Conservation (phyloP, 441 rosid species). For the Erodium moschatum region DNA sequence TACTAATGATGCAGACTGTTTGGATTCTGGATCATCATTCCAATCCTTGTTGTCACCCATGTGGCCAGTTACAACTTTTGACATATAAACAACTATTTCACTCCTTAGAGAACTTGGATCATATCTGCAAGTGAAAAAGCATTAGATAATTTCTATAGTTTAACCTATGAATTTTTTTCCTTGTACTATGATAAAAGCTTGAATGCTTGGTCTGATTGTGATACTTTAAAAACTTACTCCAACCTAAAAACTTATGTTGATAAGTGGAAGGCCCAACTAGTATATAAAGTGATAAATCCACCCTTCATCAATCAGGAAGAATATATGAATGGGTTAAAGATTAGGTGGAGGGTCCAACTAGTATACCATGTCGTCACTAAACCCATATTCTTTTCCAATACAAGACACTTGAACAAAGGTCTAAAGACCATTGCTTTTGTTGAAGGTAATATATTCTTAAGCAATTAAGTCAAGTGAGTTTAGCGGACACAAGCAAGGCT, state of each 20-base stretch:
- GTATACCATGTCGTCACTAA: not conserved
- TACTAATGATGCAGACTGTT: constrained; percentile 7
- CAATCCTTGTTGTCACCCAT: constrained; percentile 5
- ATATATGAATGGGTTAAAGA: not conserved
- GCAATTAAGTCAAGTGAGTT: not conserved
- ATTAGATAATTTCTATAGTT: not conserved
- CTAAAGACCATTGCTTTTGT: too few relatives aligned
- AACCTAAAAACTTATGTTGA: not conserved
- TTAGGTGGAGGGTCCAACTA: not conserved
- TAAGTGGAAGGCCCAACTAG: not conserved
- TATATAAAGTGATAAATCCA: not conserved
- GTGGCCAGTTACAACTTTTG: constrained; percentile 1
- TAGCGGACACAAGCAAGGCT: not conserved
- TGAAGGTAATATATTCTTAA: not conserved
- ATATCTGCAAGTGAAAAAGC: constrained; percentile 9
- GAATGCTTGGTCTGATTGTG: not conserved
- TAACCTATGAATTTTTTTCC: not conserved
- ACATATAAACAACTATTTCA: not conserved
- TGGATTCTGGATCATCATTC: constrained; percentile 2
- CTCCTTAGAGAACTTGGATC: not conserved
- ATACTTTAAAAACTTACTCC: not conserved
- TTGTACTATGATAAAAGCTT: not conserved
- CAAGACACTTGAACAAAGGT: too few relatives aligned
- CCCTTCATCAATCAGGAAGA: not conserved
- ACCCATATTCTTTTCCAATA: too few relatives aligned